Evolutionary conservation across 805 yeast genomes (phyloP).

Genomic region (Starmera quercuum): DNA sequence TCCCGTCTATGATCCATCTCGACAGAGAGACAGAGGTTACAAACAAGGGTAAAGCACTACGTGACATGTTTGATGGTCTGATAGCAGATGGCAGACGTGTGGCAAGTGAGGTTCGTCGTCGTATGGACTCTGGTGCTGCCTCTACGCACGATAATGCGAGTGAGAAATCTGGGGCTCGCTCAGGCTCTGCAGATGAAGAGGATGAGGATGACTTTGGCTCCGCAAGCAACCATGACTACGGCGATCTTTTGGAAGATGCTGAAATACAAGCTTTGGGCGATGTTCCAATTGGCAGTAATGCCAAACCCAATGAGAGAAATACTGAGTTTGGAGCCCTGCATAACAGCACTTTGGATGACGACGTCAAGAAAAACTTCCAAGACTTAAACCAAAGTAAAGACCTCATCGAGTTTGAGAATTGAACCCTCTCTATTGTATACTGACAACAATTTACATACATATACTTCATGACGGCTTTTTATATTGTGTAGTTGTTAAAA

Average conservation of each 20-base stretch:
- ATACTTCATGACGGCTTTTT: too few relatives aligned
- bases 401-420: constrained; percentile 39
- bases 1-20: constrained; percentile 62
- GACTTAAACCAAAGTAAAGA: constrained; percentile 13
- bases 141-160: constrained; percentile 3
- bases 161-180: constrained; percentile 6
- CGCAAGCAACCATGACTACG: constrained; percentile 32
- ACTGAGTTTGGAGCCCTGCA: constrained; percentile 24
- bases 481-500: too few relatives aligned
- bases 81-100: constrained; percentile 90
- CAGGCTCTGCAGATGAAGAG: constrained; percentile 7
- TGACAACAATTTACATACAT: too few relatives aligned
- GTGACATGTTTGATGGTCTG: constrained; percentile 86
- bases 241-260: constrained; percentile 41
- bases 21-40: constrained; percentile 40
- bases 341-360: constrained; percentile 15
- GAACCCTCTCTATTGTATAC: too few relatives aligned
- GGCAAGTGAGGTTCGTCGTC: constrained; percentile 79
- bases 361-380: constrained; percentile 5
- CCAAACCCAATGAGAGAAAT: constrained; percentile 7
- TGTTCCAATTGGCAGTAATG: constrained; percentile 13
- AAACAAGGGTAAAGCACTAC: constrained; percentile 49
- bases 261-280: constrained; percentile 36
- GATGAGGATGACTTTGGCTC: constrained; percentile 45
- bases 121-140: constrained; percentile 67